Evolutionary conservation across 2,329 filamentous ascomycete genomes (phyloP).

Genomic region (Nigrospora sphaerica): DNA sequence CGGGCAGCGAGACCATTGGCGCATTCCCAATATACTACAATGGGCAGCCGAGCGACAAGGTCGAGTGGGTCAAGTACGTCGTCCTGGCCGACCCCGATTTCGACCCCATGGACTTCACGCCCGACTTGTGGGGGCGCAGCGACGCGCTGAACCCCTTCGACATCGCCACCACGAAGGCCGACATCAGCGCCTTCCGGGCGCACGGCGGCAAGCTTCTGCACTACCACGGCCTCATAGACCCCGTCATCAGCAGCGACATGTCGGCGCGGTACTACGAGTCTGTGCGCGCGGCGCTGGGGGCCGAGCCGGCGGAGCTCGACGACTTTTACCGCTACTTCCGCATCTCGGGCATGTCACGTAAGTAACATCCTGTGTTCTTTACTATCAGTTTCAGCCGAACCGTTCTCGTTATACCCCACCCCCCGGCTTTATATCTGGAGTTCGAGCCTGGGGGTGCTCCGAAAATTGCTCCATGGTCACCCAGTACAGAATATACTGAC

Average conservation of each 20-base stretch:
- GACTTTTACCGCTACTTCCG: conserved; percentile 43
- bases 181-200: conserved; percentile 24
- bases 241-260: conserved; percentile 34
- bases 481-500: too few species aligned
- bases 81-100: conserved; percentile 35
- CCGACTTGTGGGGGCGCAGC: not conserved
- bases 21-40: conserved; percentile 28
- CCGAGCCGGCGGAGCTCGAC: conserved; percentile 24
- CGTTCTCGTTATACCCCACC: too few species aligned
- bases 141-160: conserved; percentile 1
- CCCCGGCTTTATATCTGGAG: too few species aligned
- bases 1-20: conserved; percentile 31
- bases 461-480: too few species aligned
- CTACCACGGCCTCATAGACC: conserved; percentile 36
- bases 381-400: too few species aligned
- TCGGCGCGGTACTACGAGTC: conserved; percentile 40
- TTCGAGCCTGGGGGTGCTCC: too few species aligned
- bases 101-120: not conserved
- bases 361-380: too few species aligned
- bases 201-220: conserved; percentile 37
- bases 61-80: conserved; percentile 40
- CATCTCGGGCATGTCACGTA: conserved; percentile 43
- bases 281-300: conserved; percentile 33
- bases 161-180: conserved; percentile 15
- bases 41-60: conserved; percentile 29